phyloP scores from a whole-genome alignment of 176 grass and related monocot species.

The Eragrostis nindensis region DNA sequence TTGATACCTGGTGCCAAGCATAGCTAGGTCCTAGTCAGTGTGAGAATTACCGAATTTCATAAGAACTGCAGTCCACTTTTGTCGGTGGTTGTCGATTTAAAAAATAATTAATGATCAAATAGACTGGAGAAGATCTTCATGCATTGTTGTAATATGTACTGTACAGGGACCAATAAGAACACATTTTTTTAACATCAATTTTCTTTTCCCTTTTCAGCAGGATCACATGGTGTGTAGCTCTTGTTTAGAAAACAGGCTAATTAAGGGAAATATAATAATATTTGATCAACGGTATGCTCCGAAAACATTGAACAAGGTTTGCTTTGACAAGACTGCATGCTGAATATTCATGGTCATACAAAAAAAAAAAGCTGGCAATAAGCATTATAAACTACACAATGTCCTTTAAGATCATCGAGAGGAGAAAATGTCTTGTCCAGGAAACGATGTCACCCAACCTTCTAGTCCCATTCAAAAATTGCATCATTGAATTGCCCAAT shows the following conservation, averaged over 20 bases:
- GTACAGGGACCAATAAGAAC: background rate
- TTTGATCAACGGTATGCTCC: background rate
- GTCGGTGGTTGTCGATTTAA: background rate
- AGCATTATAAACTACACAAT: slow-evolving; percentile 8
- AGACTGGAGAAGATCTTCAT: background rate
- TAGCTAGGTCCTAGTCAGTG: background rate
- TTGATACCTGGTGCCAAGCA: background rate
- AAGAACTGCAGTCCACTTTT: slow-evolving; percentile 15
- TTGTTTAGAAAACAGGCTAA: background rate
- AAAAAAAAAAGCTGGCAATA: slow-evolving; percentile 11
- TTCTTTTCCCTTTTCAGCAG: background rate
- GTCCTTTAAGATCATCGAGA: background rate
- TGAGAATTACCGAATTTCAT: background rate
- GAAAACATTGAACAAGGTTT: background rate
- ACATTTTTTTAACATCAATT: background rate
- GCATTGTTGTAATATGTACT: background rate
- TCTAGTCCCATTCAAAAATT: slow-evolving; percentile 27
- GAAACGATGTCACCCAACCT: slow-evolving; percentile 29
- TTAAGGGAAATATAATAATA: too few relatives aligned
- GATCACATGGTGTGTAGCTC: background rate
- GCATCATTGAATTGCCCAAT: slow-evolving; percentile 20
- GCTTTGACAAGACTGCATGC: slow-evolving; percentile 10
- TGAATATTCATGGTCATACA: slow-evolving; percentile 19
- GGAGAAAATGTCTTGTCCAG: slow-evolving; percentile 26
- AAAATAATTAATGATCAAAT: slow-evolving; percentile 24